A percentile compares a stretch with the other conserved stretches of the same genome.
phyloP scores from a whole-genome alignment of 2,329 filamentous ascomycete species.

The Exophiala sideris region DNA sequence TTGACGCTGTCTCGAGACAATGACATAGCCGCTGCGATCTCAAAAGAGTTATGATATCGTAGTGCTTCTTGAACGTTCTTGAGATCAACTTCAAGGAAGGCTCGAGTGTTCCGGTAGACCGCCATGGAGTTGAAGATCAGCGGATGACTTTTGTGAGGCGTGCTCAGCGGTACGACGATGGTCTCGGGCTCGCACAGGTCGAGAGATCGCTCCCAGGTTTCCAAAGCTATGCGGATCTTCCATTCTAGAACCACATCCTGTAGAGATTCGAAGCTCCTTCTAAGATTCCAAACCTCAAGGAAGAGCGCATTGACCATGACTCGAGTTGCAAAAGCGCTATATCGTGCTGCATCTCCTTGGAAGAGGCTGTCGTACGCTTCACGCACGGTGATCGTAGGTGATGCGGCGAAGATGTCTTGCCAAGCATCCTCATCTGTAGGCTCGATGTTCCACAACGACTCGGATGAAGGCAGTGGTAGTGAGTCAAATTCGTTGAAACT shows the following conservation, averaged over 20 bases:
- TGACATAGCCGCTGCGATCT: slow-evolving; percentile 95
- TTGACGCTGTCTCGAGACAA: slow-evolving; percentile 90
- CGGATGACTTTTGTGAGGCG: slow-evolving; percentile 92
- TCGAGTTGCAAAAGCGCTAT: slow-evolving; percentile 94
- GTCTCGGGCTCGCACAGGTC: slow-evolving; percentile 90
- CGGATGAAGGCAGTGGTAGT: slow-evolving; percentile 84
- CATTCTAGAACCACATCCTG: slow-evolving; percentile 98
- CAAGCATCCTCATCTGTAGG: slow-evolving; percentile 75
- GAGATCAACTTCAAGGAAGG: slow-evolving; percentile 88
- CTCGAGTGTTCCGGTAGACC: slow-evolving; percentile 89
- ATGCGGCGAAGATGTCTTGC: slow-evolving; percentile 71
- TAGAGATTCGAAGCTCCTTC: slow-evolving; percentile 93
- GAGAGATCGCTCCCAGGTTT: slow-evolving; percentile 98
- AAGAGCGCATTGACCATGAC: slow-evolving; percentile 99
- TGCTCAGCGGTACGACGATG: slow-evolving; percentile 82
- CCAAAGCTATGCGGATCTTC: slow-evolving; percentile 89
- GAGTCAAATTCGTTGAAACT: slow-evolving; percentile 98
- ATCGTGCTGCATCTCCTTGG: slow-evolving; percentile 83
- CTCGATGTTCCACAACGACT: slow-evolving; percentile 89
- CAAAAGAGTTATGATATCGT: slow-evolving; percentile 94
- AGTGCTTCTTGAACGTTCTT: slow-evolving; percentile 95
- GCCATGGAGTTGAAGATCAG: slow-evolving; percentile 98
- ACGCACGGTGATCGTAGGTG: slow-evolving; percentile 79
- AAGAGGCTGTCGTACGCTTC: slow-evolving; percentile 94
- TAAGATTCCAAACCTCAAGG: slow-evolving; percentile 98